Conservation (phyloP, 805 yeast species). For the Wickerhamiella parazyma region DNA sequence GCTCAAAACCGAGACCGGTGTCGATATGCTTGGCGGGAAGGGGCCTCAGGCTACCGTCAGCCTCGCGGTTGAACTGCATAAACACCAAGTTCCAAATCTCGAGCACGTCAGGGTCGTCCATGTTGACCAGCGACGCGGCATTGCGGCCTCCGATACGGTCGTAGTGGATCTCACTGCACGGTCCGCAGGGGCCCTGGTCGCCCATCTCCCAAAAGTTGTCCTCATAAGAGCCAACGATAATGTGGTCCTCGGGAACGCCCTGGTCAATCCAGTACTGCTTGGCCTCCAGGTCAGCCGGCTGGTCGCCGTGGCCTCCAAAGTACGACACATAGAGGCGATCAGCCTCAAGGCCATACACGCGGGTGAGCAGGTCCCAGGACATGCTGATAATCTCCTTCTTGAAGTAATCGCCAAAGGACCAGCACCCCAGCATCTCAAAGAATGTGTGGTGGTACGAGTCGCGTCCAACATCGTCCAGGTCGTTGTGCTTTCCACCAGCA, state of each 20-base stretch:
- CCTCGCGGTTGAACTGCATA: slow-evolving; percentile 91
- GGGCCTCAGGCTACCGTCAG: slow-evolving; percentile 62
- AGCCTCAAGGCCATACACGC: slow-evolving; percentile 63
- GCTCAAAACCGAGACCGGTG: slow-evolving; percentile 98
- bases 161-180: slow-evolving; percentile 94
- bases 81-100: slow-evolving; percentile 98
- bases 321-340: slow-evolving; percentile 88
- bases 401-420: slow-evolving; percentile 99
- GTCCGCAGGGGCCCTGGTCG: slow-evolving; percentile 99
- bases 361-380: slow-evolving; percentile 86
- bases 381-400: slow-evolving; percentile 80
- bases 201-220: slow-evolving; percentile 99
- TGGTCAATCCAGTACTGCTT: slow-evolving; percentile 70
- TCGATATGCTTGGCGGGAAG: slow-evolving; percentile 93
- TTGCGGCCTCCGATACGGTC: slow-evolving; percentile 98
- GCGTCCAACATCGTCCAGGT: slow-evolving; percentile 94
- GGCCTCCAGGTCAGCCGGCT: slow-evolving; percentile 91
- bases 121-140: slow-evolving; percentile 78
- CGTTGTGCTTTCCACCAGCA: slow-evolving; percentile 97
- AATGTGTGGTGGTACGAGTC: slow-evolving; percentile 98
- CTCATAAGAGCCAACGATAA: slow-evolving; percentile 75
- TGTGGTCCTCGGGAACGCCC: slow-evolving; percentile 86
- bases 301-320: slow-evolving; percentile 79
- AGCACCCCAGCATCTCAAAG: slow-evolving; percentile 98
- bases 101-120: slow-evolving; percentile 95